Evolutionary conservation across 164 flowering plant species (phyloP).

Genomic region (Umbilicus rupestris): DNA sequence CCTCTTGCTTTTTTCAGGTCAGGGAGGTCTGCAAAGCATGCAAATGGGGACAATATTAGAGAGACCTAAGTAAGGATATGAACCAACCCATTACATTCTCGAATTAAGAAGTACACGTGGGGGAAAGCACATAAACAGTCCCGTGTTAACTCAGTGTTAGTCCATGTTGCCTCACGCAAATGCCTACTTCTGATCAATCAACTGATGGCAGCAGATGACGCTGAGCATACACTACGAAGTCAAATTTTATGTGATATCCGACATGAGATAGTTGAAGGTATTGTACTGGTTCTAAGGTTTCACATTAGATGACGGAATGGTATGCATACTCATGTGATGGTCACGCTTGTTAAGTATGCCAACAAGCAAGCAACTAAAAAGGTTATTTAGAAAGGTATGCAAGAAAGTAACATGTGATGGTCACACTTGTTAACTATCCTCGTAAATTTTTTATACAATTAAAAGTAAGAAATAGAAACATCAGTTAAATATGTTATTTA

Average conservation of each 20-base stretch:
- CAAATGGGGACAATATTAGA: neutral
- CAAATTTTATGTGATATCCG: neutral
- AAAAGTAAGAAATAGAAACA: neutral
- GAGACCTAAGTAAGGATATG: neutral
- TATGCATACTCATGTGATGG: no score
- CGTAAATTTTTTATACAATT: neutral
- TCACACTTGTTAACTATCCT: neutral
- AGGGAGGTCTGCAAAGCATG: slow-evolving; percentile 56
- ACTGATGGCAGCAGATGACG: no score
- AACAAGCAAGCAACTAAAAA: neutral
- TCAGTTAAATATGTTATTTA: neutral
- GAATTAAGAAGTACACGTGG: neutral
- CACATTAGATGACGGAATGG: no score
- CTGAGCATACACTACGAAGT: neutral
- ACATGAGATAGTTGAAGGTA: neutral
- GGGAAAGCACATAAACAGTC: neutral
- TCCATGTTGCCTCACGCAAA: neutral
- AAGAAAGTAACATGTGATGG: neutral
- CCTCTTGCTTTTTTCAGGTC: slow-evolving; percentile 74
- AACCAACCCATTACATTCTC: no score
- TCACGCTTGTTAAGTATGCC: no score
- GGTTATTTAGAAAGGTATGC: no score
- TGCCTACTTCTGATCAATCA: no score
- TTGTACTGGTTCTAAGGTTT: neutral
- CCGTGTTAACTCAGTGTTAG: neutral